phyloP scores from a whole-genome alignment of 2,329 filamentous ascomycete species.

The Sporothrix mexicana region DNA sequence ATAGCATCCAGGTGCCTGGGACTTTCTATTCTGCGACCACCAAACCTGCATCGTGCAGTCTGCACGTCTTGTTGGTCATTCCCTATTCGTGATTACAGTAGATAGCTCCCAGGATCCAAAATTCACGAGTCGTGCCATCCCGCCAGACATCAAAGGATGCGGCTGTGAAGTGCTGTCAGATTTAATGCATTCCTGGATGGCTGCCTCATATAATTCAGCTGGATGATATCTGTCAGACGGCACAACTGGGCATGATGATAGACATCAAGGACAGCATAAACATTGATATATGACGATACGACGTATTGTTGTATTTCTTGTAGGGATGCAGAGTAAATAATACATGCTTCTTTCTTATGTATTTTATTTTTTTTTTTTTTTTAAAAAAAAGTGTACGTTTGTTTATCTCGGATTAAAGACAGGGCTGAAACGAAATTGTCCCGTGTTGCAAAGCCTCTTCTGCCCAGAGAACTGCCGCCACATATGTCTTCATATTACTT shows the following conservation, averaged over 20 bases:
- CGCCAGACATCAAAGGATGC: background rate
- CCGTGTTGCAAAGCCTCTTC: background rate
- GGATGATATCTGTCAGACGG: background rate
- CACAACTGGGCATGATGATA: background rate
- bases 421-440: background rate
- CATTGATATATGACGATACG: background rate
- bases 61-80: background rate
- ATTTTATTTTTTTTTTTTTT: background rate
- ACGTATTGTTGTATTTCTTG: background rate
- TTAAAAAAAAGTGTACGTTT: background rate
- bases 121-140: no score
- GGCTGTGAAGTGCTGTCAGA: background rate
- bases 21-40: background rate
- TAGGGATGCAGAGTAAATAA: no score
- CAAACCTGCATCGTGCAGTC: background rate
- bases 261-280: background rate
- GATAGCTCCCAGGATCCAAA: background rate
- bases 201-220: background rate
- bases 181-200: background rate
- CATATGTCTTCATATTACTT: background rate
- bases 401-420: background rate
- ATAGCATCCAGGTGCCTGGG: slow-evolving; percentile 4
- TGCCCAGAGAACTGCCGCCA: background rate
- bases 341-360: no score
- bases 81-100: background rate